Evolutionary conservation across 768 basidiomycete genomes (phyloP).

Genomic region (Lactarius trivialis): DNA sequence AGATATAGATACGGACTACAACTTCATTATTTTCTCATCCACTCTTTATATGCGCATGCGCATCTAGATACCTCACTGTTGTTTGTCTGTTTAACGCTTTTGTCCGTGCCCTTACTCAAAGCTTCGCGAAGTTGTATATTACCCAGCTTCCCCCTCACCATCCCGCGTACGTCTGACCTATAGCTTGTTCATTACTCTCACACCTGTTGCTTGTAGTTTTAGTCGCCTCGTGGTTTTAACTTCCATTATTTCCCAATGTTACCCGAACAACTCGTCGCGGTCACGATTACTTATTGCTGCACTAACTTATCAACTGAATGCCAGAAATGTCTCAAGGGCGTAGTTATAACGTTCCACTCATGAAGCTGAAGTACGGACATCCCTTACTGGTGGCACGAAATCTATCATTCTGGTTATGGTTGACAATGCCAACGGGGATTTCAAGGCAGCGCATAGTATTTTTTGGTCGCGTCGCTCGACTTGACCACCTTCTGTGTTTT

Average conservation of each 20-base stretch:
- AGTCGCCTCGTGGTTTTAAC: background rate
- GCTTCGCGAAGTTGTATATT: constrained; percentile 12
- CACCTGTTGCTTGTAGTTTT: constrained; percentile 7
- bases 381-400: no score
- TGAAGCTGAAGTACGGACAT: background rate
- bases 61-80: constrained; percentile 13
- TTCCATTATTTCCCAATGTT: background rate
- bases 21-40: background rate
- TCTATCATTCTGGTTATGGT: background rate
- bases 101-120: constrained; percentile 3
- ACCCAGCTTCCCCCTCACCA: background rate
- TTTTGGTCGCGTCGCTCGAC: background rate
- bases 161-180: constrained; percentile 1
- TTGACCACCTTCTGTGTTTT: background rate
- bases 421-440: background rate
- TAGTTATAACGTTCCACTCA: no score
- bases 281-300: background rate
- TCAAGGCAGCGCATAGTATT: background rate
- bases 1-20: constrained; percentile 4
- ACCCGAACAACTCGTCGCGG: background rate
- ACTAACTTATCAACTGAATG: background rate
- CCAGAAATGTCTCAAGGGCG: background rate
- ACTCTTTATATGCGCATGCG: constrained; percentile 19
- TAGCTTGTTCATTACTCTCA: constrained; percentile 1
- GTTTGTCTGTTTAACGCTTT: constrained; percentile 6